Evolutionary conservation across 352 stramenopile genomes (phyloP).

Genomic region (Pythium sukuiense): DNA sequence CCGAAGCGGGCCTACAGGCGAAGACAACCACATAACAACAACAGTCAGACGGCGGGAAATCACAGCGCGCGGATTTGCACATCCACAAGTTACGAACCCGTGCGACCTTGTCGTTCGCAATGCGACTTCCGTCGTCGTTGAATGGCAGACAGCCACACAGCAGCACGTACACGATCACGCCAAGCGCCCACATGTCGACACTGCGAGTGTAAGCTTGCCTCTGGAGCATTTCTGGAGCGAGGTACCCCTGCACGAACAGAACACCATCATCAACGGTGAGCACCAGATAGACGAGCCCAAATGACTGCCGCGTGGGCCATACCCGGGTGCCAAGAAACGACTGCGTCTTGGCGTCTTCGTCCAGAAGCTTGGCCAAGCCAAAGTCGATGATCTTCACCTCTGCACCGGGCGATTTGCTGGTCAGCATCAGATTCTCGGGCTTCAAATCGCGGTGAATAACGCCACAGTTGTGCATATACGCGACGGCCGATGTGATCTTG

Average conservation of each 20-base stretch:
- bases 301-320: neutral
- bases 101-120: constrained; percentile 74
- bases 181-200: constrained; percentile 97
- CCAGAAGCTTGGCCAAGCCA: constrained; percentile 94
- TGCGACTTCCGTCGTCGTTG: constrained; percentile 94
- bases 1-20: constrained; percentile 89
- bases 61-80: neutral
- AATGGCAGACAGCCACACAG: constrained; percentile 98
- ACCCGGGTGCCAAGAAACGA: constrained; percentile 83
- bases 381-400: constrained; percentile 99
- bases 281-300: neutral
- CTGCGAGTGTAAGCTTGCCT: constrained; percentile 96
- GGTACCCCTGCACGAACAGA: constrained; percentile 83
- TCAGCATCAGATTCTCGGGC: constrained; percentile 88
- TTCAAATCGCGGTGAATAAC: constrained; percentile 91
- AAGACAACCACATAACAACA: neutral
- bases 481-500: constrained; percentile 88
- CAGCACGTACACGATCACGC: constrained; percentile 98
- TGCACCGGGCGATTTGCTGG: constrained; percentile 70
- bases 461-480: constrained; percentile 87
- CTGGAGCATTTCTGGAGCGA: constrained; percentile 98
- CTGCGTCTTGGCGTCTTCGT: constrained; percentile 76
- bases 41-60: neutral
- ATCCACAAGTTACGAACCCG: constrained; percentile 35
- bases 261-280: neutral